phyloP scores from a whole-genome alignment of 768 basidiomycete genomes.

The Lactarius sp. region DNA sequence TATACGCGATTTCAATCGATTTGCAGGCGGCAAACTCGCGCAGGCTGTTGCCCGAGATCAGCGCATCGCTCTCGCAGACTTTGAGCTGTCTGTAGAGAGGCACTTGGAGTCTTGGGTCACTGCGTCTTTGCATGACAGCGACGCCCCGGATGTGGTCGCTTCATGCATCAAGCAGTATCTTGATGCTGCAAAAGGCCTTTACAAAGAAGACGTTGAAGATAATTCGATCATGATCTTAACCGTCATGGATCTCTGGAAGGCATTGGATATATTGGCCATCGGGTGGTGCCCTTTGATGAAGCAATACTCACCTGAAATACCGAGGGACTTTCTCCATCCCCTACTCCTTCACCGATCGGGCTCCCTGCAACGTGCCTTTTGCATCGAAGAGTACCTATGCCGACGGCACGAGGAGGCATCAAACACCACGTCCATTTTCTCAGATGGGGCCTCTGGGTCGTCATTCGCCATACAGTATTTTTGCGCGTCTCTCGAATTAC shows the following conservation, averaged over 20 bases:
- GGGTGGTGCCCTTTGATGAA: constrained; percentile 36
- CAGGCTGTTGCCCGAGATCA: background rate
- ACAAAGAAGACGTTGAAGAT: background rate
- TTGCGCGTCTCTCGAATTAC: background rate
- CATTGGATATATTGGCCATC: constrained; percentile 38
- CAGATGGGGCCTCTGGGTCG: background rate
- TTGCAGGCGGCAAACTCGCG: background rate
- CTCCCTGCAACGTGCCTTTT: background rate
- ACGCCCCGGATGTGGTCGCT: background rate
- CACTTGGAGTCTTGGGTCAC: background rate
- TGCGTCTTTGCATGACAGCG: background rate
- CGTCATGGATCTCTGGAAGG: constrained; percentile 40
- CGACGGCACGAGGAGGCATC: background rate
- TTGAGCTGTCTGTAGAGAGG: constrained; percentile 2
- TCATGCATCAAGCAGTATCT: constrained; percentile 17
- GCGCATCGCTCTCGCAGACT: constrained; percentile 3
- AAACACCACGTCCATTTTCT: background rate
- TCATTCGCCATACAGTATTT: constrained; percentile 18
- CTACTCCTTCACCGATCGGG: constrained; percentile 37
- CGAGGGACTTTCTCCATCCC: constrained; percentile 34
- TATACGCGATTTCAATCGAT: background rate
- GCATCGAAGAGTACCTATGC: constrained; percentile 3
- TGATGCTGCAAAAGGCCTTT: background rate
- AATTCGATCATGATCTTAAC: constrained; percentile 12
- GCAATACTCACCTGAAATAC: constrained; percentile 45